A percentile compares a stretch with the other conserved stretches of the same genome.
phyloP scores from a whole-genome alignment of 2,329 filamentous ascomycete species.

The Fusarium tjaetaba region DNA sequence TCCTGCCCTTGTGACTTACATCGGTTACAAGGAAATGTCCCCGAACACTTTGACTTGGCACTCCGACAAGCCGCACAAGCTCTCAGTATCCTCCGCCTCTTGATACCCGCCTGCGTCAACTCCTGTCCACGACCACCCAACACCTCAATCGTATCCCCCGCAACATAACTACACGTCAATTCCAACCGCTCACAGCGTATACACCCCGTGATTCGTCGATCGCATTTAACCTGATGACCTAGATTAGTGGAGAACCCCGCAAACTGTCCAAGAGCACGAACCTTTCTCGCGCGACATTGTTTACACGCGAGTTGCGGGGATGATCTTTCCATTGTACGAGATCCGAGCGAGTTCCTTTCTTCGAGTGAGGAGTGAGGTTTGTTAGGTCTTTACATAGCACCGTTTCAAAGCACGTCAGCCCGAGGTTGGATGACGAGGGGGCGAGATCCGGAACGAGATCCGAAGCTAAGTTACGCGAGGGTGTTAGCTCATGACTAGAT shows the following conservation, averaged over 20 bases:
- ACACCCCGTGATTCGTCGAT: slow-evolving; percentile 31
- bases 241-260: slow-evolving; percentile 11
- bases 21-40: slow-evolving; percentile 45
- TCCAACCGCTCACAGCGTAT: slow-evolving; percentile 32
- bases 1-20: slow-evolving; percentile 37
- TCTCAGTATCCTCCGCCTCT: slow-evolving; percentile 35
- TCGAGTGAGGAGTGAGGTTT: background rate
- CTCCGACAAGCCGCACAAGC: slow-evolving; percentile 49
- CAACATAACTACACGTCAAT: slow-evolving; percentile 25
- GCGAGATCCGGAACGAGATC: slow-evolving; percentile 36
- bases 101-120: slow-evolving; percentile 44
- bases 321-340: slow-evolving; percentile 15
- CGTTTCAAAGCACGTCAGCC: slow-evolving; percentile 23
- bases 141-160: background rate
- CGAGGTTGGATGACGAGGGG: slow-evolving; percentile 1
- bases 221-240: slow-evolving; percentile 40
- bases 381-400: background rate
- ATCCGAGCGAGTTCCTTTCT: slow-evolving; percentile 19
- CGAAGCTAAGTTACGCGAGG: background rate
- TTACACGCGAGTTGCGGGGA: slow-evolving; percentile 25
- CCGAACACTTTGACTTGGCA: slow-evolving; percentile 51
- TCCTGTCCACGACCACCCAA: background rate
- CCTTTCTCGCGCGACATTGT: slow-evolving; percentile 42
- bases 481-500: background rate
- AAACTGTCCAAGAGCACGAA: background rate